Base-by-base conservation (phyloP, 306 rosid genomes). In the Cyclanthera cordifolia region DNA sequence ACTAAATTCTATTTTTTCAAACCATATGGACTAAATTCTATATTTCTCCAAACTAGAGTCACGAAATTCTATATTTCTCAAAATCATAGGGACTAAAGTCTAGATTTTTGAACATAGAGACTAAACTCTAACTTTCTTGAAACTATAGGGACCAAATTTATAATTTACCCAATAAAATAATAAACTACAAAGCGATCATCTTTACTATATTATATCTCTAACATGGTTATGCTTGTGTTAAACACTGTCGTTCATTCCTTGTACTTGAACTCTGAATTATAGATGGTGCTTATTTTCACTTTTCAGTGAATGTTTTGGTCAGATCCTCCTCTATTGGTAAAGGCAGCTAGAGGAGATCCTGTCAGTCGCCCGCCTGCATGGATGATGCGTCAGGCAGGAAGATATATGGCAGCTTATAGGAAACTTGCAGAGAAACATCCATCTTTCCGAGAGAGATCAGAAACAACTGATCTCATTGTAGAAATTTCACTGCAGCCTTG, bases 341-440 rank as follows among this genome's bases (percentile, higher is more conserved):
- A 87, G 79, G 98, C 98, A 75, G 98, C 96, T 0, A 83, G 94
- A 76, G 99, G 99, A 72, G 94, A 93, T 20, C 81, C 84, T 39
- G 91, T 93, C 73, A 76, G 79, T 71, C 94, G 99, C 49, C 96
- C 99, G 75, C 99, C 99, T 15, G 96, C 95, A 45, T 93, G 99
- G 99, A 93, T 93, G 95, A 93, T 93, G 99, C 93, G 95, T 34
- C 99, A 93, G 80, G 99, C 99, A 19, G 99, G 99, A 82, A 87
- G 99, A 83, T 93, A 90, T 82, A 90, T 93, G 99, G 95, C 95
- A 76, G 70, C 81, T 85, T 93, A 93, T 82, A 85, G 81, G 85
- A 93, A 87, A 90, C 95, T 93, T 78, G 96, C 99, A 27, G 90
- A 93, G 94, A 87, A 85, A 77, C 64, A 87, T 64, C 99, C 99